Evolutionary conservation across 331 rosid species (phyloP).

Genomic region (Pyrus hybrid): DNA sequence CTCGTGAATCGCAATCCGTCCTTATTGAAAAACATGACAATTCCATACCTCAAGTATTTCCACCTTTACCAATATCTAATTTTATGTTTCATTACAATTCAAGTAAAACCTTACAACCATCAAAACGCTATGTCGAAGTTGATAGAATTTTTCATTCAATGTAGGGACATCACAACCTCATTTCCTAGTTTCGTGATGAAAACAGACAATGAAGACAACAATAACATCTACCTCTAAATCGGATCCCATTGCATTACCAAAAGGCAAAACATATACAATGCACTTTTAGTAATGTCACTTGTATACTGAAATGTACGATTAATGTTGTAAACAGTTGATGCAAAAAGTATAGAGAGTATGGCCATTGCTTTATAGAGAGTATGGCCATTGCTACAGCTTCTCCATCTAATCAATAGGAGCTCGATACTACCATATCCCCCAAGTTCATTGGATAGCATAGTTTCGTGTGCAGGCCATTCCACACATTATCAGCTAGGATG

Average conservation of each 20-base stretch:
- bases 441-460: constrained; percentile 77
- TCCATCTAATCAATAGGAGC: constrained; percentile 11
- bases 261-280: neutral
- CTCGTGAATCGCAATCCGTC: constrained; percentile 33
- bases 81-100: neutral
- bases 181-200: constrained; percentile 31
- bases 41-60: constrained; percentile 44
- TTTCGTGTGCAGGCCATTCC: constrained; percentile 63
- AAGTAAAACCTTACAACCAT: neutral
- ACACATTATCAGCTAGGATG: constrained; percentile 72
- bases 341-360: neutral
- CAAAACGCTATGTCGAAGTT: neutral
- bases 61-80: neutral
- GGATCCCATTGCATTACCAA: neutral
- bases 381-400: neutral
- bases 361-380: neutral
- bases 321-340: constrained; percentile 6
- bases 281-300: neutral
- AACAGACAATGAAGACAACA: constrained; percentile 19
- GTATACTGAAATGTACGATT: neutral
- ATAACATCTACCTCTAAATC: constrained; percentile 2
- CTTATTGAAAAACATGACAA: constrained; percentile 44
- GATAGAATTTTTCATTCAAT: neutral
- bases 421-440: constrained; percentile 41
- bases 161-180: constrained; percentile 39